A percentile compares a stretch with the other conserved stretches of the same genome.
phyloP scores from a whole-genome alignment of 768 basidiomycete genomes.

The Cyathus striatus region DNA sequence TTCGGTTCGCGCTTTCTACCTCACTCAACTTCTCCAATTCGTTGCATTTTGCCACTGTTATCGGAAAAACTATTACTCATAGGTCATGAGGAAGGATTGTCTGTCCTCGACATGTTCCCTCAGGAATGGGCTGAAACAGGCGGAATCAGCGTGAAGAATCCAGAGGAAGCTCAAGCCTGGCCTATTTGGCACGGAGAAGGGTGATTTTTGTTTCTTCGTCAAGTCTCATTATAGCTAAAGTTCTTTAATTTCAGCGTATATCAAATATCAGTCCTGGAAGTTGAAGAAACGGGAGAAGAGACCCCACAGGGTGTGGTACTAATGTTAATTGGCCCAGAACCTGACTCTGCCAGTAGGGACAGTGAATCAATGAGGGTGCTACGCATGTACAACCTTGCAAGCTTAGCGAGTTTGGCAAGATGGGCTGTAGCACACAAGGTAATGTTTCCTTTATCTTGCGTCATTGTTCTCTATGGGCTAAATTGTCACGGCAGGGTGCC shows the following conservation, averaged over 20 bases:
- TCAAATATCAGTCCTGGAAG: slow-evolving; percentile 74
- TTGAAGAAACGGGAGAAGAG: slow-evolving; percentile 46
- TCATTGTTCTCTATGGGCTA: background rate
- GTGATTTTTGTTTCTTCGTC: slow-evolving; percentile 37
- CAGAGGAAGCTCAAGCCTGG: slow-evolving; percentile 64
- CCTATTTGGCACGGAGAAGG: slow-evolving; percentile 76
- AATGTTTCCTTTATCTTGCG: slow-evolving; percentile 17
- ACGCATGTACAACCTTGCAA: slow-evolving; percentile 81
- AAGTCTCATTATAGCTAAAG: no score
- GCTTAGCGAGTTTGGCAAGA: slow-evolving; percentile 68
- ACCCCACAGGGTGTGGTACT: slow-evolving; percentile 72
- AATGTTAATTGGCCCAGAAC: slow-evolving; percentile 63
- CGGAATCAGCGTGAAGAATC: slow-evolving; percentile 46
- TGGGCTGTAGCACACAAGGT: slow-evolving; percentile 71
- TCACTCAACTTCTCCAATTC: slow-evolving; percentile 70
- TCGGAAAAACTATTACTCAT: slow-evolving; percentile 66
- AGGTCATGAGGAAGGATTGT: slow-evolving; percentile 76
- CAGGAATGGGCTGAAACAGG: slow-evolving; percentile 59
- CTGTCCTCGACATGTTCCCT: slow-evolving; percentile 80
- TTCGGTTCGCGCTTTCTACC: slow-evolving; percentile 87
- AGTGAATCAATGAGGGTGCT: slow-evolving; percentile 50
- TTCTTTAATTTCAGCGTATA: slow-evolving; percentile 52
- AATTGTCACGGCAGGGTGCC: slow-evolving; percentile 35
- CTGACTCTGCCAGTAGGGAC: slow-evolving; percentile 43
- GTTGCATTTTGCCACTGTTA: slow-evolving; percentile 67